Evolutionary conservation across 495 filamentous ascomycete species (phyloP).

Genomic region (Trichoderma virens): DNA sequence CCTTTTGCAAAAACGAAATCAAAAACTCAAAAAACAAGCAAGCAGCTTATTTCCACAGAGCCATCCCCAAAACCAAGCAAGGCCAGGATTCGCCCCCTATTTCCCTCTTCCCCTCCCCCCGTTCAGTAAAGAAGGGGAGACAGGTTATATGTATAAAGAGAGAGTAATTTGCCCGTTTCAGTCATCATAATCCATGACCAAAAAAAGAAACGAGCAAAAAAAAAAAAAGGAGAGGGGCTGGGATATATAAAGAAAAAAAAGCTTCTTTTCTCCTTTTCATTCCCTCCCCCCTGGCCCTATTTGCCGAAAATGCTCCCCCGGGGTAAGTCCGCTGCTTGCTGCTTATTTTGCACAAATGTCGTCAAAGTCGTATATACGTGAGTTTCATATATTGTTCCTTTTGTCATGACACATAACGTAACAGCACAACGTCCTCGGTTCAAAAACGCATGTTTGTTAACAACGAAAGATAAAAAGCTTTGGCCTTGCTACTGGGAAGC

Average conservation of each 20-base stretch:
- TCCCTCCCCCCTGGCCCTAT: not conserved
- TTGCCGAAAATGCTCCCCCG: not conserved
- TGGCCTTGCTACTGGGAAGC: not conserved
- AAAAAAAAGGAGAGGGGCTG: not conserved
- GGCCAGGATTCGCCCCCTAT: too few species aligned
- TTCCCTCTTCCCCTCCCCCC: too few species aligned
- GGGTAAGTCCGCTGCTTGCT: not conserved
- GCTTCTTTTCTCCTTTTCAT: not conserved
- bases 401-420: conserved; percentile 7
- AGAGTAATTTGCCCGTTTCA: too few species aligned
- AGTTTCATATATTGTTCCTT: conserved; percentile 8
- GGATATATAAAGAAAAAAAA: not conserved
- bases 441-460: not conserved
- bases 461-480: not conserved
- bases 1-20: not conserved
- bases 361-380: conserved; percentile 9
- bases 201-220: not conserved
- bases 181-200: not conserved
- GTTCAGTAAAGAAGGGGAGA: too few species aligned
- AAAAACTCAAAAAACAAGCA: not conserved
- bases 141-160: too few species aligned
- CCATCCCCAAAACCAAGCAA: too few species aligned
- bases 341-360: not conserved
- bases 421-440: not conserved
- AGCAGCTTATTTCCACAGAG: too few species aligned